Conservation (phyloP, 78 protist species). For the Isochrysis galbana region DNA sequence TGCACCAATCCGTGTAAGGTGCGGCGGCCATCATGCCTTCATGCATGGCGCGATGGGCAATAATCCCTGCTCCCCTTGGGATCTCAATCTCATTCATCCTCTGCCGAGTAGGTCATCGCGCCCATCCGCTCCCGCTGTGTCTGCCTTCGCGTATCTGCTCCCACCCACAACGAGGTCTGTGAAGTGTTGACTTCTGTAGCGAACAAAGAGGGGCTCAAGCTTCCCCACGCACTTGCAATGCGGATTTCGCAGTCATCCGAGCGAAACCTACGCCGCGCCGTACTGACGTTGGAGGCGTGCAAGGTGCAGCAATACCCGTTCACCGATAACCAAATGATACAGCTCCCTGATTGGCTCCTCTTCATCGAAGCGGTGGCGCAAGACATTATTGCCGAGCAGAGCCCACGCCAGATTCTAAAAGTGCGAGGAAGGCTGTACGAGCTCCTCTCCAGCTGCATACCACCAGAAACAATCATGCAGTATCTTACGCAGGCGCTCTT, state of each 20-base stretch:
- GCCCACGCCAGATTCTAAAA: conserved; percentile 60
- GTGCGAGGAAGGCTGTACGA: conserved; percentile 86
- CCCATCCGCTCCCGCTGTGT: conserved; percentile 95
- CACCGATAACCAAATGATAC: neutral
- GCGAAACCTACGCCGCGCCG: conserved; percentile 88
- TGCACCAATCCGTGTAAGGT: conserved; percentile 57
- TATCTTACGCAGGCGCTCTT: neutral
- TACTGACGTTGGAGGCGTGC: conserved; percentile 84
- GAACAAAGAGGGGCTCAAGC: neutral
- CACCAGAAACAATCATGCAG: conserved; percentile 85
- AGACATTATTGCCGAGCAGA: conserved; percentile 67
- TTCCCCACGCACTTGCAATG: conserved; percentile 43
- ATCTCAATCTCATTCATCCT: neutral
- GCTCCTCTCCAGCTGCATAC: conserved; percentile 92
- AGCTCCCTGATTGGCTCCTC: conserved; percentile 86
- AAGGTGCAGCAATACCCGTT: conserved; percentile 63
- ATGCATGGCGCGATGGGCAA: too few species aligned
- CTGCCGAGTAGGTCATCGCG: conserved; percentile 70
- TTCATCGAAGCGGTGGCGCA: conserved; percentile 66
- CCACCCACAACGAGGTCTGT: conserved; percentile 60
- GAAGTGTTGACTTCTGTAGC: neutral
- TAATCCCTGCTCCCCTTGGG: neutral
- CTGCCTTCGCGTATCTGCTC: conserved; percentile 87
- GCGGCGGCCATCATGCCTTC: too few species aligned
- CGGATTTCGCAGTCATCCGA: conserved; percentile 43